Conservation (phyloP, 73 alveolate species). For the Stentor coeruleus region DNA sequence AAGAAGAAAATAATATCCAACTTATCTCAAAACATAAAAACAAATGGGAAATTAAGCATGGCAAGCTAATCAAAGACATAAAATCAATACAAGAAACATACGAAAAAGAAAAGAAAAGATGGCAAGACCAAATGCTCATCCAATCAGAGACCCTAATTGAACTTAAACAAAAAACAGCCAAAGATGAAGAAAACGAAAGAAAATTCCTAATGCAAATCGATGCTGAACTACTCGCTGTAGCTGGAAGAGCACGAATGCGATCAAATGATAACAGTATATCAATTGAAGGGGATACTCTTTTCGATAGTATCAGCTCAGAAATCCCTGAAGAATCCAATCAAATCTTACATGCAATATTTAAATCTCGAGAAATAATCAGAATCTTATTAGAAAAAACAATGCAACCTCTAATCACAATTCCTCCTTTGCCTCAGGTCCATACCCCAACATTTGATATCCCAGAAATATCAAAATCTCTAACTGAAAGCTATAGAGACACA, state of each 20-base stretch:
- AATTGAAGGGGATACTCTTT: background rate
- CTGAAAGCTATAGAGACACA: slow-evolving; percentile 12
- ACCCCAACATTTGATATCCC: background rate
- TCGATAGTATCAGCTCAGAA: slow-evolving; percentile 7
- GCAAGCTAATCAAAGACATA: background rate
- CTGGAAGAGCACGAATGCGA: background rate
- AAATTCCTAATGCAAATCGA: slow-evolving; percentile 9
- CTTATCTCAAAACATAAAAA: background rate
- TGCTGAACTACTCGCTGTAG: slow-evolving; percentile 17
- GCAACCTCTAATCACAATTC: background rate
- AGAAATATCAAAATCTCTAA: slow-evolving; percentile 7
- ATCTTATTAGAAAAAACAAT: background rate
- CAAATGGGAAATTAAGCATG: slow-evolving; percentile 8
- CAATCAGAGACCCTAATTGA: slow-evolving; percentile 1
- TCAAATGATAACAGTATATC: background rate
- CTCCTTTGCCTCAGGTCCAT: slow-evolving; percentile 5
- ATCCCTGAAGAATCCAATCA: slow-evolving; percentile 8
- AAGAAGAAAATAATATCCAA: background rate
- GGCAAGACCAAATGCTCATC: slow-evolving; percentile 5
- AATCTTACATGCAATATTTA: background rate
- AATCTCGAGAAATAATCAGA: background rate
- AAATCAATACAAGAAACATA: slow-evolving; percentile 5
- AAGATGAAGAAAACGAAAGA: slow-evolving; percentile 11
- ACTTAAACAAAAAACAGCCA: background rate
- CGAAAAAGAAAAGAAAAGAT: background rate